Base-by-base conservation (phyloP, 2,329 filamentous ascomycete species). In the Lecanicillium sp. region DNA sequence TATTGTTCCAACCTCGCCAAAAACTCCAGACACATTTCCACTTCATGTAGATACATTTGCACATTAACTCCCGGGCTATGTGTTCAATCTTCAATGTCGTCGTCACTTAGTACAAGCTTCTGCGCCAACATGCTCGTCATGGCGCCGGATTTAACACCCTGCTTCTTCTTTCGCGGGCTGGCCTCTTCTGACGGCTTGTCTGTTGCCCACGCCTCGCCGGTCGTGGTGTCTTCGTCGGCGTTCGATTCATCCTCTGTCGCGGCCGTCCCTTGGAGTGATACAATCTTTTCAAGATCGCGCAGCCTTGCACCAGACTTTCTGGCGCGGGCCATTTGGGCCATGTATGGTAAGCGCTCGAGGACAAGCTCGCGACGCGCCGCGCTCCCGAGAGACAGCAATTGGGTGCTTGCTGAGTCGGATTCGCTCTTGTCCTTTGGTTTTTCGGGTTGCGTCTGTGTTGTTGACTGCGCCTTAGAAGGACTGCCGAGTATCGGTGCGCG, bases 321-420 rank as follows among this genome's bases (percentile, higher is more conserved):
- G 22, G 60, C 54, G 13, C 70, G 64, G 3, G 64, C 59, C 52
- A 95, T 85, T 36, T 76, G 71, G 2, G 80, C 71, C 68, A 92
- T 78, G 58, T 94, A 96, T 0, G 92, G 92, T 1, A 98, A 70
- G 8, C 87, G 79, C 47, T 96, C 86, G 17, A 95, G 73, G 0
- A 95, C 61, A 65, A 92, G 72, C 57, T 90, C 85, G 30, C 71
- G 72, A 27, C 80, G 79, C 4, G 81, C 78, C 4, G 80, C 76
- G 45, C 68, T 79, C 31, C 81, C 80, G 2, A 81, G 69, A 1
- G 77, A 75, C 13, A 80, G 63, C 2, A 74, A 58, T 1, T 71
- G 68, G 1, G 57, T 38, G 2, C 54, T 40, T 0, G 52, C 42
- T 13, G 51, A 38, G 31, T 44, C 38, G 14, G 27, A 14, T 15